Evolutionary conservation across 2,329 filamentous ascomycete genomes (phyloP).

Genomic region (Beauveria asiatica): DNA sequence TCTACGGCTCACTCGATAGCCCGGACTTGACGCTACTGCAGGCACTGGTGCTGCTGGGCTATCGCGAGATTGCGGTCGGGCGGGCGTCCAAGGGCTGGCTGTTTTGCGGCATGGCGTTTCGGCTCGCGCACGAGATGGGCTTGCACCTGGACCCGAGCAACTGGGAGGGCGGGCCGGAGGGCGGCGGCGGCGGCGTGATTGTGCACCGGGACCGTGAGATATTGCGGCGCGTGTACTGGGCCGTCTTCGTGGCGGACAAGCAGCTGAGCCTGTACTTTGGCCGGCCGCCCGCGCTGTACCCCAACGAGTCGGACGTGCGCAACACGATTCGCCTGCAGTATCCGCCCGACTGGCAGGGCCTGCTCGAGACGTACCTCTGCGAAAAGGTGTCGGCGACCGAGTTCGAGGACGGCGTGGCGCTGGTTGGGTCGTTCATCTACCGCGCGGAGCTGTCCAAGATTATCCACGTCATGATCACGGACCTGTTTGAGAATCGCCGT

Average conservation of each 20-base stretch:
- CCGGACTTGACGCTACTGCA: conserved; percentile 40
- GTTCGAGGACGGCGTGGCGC: conserved; percentile 36
- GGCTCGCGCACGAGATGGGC: conserved; percentile 43
- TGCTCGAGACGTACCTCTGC: conserved; percentile 39
- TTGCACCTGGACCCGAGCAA: conserved; percentile 43
- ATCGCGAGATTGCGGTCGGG: conserved; percentile 38
- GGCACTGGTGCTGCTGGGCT: conserved; percentile 35
- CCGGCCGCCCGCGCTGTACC: conserved; percentile 39
- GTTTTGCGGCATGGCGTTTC: conserved; percentile 43
- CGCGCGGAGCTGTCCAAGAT: conserved; percentile 41
- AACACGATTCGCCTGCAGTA: conserved; percentile 41
- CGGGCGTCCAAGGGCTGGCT: conserved; percentile 42
- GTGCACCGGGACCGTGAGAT: conserved; percentile 36
- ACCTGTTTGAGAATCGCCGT: conserved; percentile 40
- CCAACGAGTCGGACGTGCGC: conserved; percentile 39
- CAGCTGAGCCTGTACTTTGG: conserved; percentile 44
- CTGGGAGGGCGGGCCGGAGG: conserved; percentile 27
- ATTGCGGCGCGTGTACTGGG: conserved; percentile 41
- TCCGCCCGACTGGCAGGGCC: conserved; percentile 37
- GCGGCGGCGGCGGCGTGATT: no score
- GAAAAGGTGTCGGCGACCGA: conserved; percentile 34
- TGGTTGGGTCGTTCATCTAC: conserved; percentile 38
- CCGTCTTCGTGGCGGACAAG: conserved; percentile 41
- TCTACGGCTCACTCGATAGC: conserved; percentile 35
- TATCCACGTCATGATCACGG: conserved; percentile 40